Evolutionary conservation across 345 rosid genomes (phyloP), one percentile per base, ranked within the genome.

Genomic region (Populus nigra): DNA sequence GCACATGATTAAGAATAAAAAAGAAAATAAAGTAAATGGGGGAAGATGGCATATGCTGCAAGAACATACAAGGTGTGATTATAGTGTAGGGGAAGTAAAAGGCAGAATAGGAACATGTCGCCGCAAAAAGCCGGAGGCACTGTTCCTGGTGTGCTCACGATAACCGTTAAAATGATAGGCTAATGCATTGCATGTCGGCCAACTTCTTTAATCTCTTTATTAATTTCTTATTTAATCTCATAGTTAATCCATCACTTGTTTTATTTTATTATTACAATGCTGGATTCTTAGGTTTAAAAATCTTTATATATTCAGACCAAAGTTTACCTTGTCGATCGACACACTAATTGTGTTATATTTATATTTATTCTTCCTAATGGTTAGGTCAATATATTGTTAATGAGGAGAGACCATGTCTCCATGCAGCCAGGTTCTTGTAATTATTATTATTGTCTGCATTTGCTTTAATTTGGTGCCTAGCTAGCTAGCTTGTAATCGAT

Each of bases 131-230:
- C 77, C 79, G 74, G 73, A 35, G 71, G 55, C 68, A 68, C 10
- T 77, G 75, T 39, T 17, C 23, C 43, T 74, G 67, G 75, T 71
- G 76, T 78, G 84, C 82, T 78, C 76, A 73, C 78, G 63, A 43
- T 33, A 82, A 50, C 68, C 63, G 49, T 77, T 77, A 73, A 77
- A 68, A 73, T 73, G n/a, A 74, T 74, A 55, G 33, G 16, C 76
- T 29, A 73, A 74, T 74, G 76, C 81, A 65, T 78, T 78, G 76
- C 79, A 39, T 74, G 84, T 82, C 79, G 81, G 65, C 81, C 75
- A 23, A 17, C 69, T 68, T 74, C 22, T 77, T 25, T 53, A 1
- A 5, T 69, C 23, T 45, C 22, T 33, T 17, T 18, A 35, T 23
- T 22, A 38, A 49, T 27, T 36, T 33, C 3, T 12, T 47, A 47